Evolutionary conservation across 495 filamentous ascomycete genomes (phyloP).

Genomic region (Neurospora sp.): DNA sequence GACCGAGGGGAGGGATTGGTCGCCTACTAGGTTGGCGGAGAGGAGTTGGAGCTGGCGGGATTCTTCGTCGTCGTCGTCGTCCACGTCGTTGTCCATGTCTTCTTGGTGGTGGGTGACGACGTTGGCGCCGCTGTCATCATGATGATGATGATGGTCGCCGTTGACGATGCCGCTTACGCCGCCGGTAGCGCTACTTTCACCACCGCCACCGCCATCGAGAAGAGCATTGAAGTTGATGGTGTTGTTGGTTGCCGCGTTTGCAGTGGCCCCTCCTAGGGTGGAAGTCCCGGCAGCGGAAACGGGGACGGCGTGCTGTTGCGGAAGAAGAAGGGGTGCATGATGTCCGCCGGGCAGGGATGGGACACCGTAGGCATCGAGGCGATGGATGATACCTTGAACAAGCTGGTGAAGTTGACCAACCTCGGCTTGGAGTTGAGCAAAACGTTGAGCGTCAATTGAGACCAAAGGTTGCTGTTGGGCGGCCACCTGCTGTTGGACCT

Average conservation of each 20-base stretch:
- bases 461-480: not conserved
- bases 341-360: not conserved
- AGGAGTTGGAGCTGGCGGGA: not conserved
- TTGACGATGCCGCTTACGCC: not conserved
- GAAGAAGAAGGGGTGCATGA: not conserved
- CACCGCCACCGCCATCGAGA: not conserved
- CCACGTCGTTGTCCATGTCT: not conserved
- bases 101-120: not conserved
- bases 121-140: not conserved
- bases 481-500: not conserved
- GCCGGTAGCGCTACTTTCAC: not conserved
- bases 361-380: not conserved
- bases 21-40: not conserved
- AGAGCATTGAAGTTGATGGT: not conserved
- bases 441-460: not conserved
- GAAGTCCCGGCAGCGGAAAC: not conserved
- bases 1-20: not conserved
- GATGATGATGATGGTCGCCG: not conserved
- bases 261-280: not conserved
- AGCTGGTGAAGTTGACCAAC: not conserved
- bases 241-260: not conserved
- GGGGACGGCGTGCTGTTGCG: not conserved
- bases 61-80: not conserved
- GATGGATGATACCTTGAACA: not conserved
- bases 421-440: not conserved